Conservation (phyloP, 768 basidiomycete genomes). For the Suillus occidentalis region DNA sequence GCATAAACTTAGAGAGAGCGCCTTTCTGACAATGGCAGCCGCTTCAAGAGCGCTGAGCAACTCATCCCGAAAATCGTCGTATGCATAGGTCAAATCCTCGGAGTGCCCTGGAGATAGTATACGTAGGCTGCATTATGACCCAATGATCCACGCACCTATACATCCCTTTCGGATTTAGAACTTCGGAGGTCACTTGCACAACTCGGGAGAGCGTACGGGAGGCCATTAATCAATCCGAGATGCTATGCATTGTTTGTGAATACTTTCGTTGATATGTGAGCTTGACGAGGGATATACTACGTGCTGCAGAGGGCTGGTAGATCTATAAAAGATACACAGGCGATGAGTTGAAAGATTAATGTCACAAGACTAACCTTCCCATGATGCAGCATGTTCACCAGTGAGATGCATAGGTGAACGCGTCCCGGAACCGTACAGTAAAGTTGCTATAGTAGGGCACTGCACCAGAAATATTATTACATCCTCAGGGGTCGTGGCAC, state of each 20-base stretch:
- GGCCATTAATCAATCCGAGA: background rate
- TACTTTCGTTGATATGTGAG: background rate
- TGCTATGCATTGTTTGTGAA: background rate
- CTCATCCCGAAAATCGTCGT: background rate
- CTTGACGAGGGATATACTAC: background rate
- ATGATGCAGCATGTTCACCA: background rate
- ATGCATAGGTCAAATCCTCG: background rate
- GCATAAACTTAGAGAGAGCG: background rate
- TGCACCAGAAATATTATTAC: background rate
- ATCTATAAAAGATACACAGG: background rate
- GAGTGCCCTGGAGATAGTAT: background rate
- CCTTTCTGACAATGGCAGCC: background rate
- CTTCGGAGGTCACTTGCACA: background rate
- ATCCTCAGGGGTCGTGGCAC: background rate
- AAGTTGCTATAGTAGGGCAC: slow-evolving; percentile 1
- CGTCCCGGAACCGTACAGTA: background rate
- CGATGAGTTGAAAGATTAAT: background rate
- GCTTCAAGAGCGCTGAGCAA: background rate
- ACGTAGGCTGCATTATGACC: background rate
- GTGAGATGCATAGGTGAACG: background rate
- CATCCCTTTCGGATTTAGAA: background rate
- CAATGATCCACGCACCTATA: background rate
- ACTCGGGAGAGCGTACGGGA: background rate
- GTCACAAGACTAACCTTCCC: background rate
- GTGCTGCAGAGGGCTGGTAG: background rate